Evolutionary conservation across 495 filamentous ascomycete genomes (phyloP).

Genomic region (Penicillium maclennaniae): DNA sequence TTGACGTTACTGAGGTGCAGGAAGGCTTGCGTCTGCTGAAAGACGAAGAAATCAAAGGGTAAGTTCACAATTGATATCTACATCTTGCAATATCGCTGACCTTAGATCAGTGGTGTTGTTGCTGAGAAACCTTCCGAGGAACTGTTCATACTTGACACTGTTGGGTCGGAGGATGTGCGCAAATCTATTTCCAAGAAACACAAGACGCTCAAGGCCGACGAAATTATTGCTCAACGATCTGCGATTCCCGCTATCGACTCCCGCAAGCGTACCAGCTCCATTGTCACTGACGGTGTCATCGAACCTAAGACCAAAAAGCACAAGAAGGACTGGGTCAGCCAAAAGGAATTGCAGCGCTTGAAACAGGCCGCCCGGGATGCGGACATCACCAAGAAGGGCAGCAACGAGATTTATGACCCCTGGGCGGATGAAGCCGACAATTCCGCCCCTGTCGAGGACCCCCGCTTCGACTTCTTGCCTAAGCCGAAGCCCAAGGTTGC

Average conservation of each 20-base stretch:
- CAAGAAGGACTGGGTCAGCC: slow-evolving; percentile 69
- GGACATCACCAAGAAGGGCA: slow-evolving; percentile 51
- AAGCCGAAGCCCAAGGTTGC: slow-evolving; percentile 62
- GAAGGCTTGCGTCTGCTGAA: slow-evolving; percentile 78
- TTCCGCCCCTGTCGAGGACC: slow-evolving; percentile 41
- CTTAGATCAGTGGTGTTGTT: slow-evolving; percentile 63
- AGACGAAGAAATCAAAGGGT: slow-evolving; percentile 88
- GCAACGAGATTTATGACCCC: slow-evolving; percentile 63
- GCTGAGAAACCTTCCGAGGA: slow-evolving; percentile 73
- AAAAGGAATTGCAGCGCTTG: slow-evolving; percentile 74
- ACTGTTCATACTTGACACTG: slow-evolving; percentile 77
- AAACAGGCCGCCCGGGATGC: slow-evolving; percentile 72
- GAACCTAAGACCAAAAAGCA: slow-evolving; percentile 63
- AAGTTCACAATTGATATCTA: slow-evolving; percentile 18
- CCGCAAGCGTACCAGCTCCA: slow-evolving; percentile 64
- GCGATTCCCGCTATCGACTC: slow-evolving; percentile 71
- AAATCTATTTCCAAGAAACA: slow-evolving; percentile 59
- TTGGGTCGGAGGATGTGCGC: slow-evolving; percentile 58
- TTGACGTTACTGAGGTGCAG: slow-evolving; percentile 82
- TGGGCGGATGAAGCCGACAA: slow-evolving; percentile 60
- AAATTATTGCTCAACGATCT: slow-evolving; percentile 83
- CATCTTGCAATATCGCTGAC: slow-evolving; percentile 4
- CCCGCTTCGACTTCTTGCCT: slow-evolving; percentile 56
- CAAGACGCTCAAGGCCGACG: slow-evolving; percentile 79
- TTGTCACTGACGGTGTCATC: slow-evolving; percentile 63